phyloP scores from a whole-genome alignment of 2,329 filamentous ascomycete genomes.

The Clonostachys rhizophaga region DNA sequence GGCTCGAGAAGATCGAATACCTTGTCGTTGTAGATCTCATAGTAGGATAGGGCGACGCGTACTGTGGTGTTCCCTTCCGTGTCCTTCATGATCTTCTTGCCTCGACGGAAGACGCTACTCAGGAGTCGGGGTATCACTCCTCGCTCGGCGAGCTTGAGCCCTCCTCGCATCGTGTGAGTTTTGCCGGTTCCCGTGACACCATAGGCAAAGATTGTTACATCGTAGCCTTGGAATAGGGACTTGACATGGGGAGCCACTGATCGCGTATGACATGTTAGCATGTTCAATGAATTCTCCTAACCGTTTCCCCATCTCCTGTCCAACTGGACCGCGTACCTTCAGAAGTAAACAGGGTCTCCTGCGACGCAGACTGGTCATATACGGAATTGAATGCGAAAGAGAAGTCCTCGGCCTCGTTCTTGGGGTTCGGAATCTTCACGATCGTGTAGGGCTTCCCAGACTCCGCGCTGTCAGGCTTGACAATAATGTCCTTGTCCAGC shows the following conservation, averaged over 20 bases:
- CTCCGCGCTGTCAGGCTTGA: slow-evolving; percentile 61
- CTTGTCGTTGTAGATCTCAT: slow-evolving; percentile 96
- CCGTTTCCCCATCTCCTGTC: background rate
- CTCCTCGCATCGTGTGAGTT: slow-evolving; percentile 93
- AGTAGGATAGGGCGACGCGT: slow-evolving; percentile 78
- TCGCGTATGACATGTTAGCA: slow-evolving; percentile 3
- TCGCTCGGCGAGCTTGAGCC: slow-evolving; percentile 77
- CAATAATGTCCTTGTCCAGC: slow-evolving; percentile 81
- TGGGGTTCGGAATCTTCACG: slow-evolving; percentile 88
- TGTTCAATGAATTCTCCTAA: no score
- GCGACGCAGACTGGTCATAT: slow-evolving; percentile 74
- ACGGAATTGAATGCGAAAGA: slow-evolving; percentile 94
- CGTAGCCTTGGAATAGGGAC: slow-evolving; percentile 83
- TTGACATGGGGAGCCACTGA: slow-evolving; percentile 85
- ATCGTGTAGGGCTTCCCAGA: slow-evolving; percentile 59
- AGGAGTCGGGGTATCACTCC: slow-evolving; percentile 84
- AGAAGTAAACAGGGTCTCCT: slow-evolving; percentile 83
- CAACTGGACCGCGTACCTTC: slow-evolving; percentile 59
- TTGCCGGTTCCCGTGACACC: slow-evolving; percentile 92
- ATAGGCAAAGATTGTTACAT: slow-evolving; percentile 88
- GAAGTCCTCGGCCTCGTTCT: slow-evolving; percentile 86
- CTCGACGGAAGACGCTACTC: slow-evolving; percentile 78
- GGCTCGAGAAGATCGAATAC: slow-evolving; percentile 88
- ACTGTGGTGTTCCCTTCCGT: slow-evolving; percentile 65
- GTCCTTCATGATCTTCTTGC: slow-evolving; percentile 82